Percentiles rank a stretch among this genome's conserved stretches.
These are phyloP conservation scores for Candida koratica DNA, from an alignment of 805 yeast genomes.

Conservation along the genomic window DNA sequence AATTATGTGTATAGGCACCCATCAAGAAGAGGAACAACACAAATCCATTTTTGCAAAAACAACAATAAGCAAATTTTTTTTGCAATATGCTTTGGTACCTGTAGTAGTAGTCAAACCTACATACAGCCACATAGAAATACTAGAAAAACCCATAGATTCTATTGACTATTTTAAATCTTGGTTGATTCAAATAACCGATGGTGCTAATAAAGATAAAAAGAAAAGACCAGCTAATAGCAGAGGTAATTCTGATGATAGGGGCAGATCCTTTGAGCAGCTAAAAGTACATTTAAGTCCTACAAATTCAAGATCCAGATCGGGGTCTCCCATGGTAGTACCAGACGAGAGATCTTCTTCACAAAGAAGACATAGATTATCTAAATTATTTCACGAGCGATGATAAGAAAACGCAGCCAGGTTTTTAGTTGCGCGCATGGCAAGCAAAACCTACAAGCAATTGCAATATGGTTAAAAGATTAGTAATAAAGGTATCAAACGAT, in stretches of 20 bases:
- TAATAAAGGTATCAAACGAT: conserved; percentile 27
- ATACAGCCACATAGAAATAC: conserved; percentile 28
- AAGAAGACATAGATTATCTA: conserved; percentile 14
- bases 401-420: no score
- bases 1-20: conserved; percentile 45
- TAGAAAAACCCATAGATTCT: conserved; percentile 29
- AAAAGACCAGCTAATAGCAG: conserved; percentile 12
- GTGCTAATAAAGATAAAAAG: conserved; percentile 18
- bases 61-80: conserved; percentile 36
- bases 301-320: conserved; percentile 12
- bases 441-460: no score
- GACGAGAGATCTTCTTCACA: conserved; percentile 7
- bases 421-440: no score
- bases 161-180: conserved; percentile 35
- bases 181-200: conserved; percentile 24
- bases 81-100: conserved; percentile 43
- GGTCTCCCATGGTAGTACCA: conserved; percentile 20
- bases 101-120: conserved; percentile 42
- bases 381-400: conserved; percentile 15
- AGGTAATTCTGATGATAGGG: conserved; percentile 18
- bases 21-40: conserved; percentile 26
- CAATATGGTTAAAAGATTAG: conserved; percentile 26
- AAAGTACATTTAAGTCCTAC: conserved; percentile 4
- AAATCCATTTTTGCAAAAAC: conserved; percentile 30
- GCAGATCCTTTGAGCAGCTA: conserved; percentile 13